phyloP scores from a whole-genome alignment of 805 yeast species.

The Saccharomycopsis amapae region DNA sequence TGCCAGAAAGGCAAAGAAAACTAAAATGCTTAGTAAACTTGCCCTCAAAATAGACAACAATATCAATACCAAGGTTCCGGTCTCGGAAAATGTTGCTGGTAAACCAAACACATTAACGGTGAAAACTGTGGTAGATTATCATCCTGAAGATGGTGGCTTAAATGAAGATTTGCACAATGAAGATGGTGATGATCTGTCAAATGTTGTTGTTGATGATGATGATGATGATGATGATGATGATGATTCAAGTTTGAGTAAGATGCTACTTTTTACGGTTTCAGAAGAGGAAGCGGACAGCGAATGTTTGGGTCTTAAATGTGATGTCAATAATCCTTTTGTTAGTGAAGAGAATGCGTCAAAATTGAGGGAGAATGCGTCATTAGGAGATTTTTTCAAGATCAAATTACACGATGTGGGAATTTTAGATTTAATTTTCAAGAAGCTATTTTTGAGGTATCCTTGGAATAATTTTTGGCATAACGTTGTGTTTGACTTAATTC shows the following conservation, averaged over 20 bases:
- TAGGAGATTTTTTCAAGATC: conserved; percentile 84
- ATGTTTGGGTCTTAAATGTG: conserved; percentile 2
- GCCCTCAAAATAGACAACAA: conserved; percentile 17
- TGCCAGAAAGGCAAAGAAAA: conserved; percentile 15
- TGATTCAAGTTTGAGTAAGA: neutral
- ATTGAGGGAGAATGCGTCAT: conserved; percentile 54
- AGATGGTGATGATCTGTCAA: conserved; percentile 24
- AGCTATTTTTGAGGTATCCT: conserved; percentile 71
- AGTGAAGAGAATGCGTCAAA: conserved; percentile 32
- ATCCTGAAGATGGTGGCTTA: neutral
- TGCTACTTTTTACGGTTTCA: neutral
- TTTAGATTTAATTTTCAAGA: conserved; percentile 56
- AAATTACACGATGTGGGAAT: conserved; percentile 70
- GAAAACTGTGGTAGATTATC: neutral
- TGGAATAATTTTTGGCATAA: conserved; percentile 98
- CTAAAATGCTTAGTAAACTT: conserved; percentile 16
- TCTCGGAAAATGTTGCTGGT: neutral
- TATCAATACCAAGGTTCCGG: conserved; percentile 17
- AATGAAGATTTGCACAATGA: conserved; percentile 8
- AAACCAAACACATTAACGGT: neutral
- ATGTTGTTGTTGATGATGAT: conserved; percentile 24
- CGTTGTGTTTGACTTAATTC: conserved; percentile 93
- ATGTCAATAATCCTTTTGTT: conserved; percentile 13
- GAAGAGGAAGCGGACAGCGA: conserved; percentile 8
- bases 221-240: conserved; percentile 24